Conservation (phyloP, 139 green algal genomes). For the Coelastrella sp. region DNA sequence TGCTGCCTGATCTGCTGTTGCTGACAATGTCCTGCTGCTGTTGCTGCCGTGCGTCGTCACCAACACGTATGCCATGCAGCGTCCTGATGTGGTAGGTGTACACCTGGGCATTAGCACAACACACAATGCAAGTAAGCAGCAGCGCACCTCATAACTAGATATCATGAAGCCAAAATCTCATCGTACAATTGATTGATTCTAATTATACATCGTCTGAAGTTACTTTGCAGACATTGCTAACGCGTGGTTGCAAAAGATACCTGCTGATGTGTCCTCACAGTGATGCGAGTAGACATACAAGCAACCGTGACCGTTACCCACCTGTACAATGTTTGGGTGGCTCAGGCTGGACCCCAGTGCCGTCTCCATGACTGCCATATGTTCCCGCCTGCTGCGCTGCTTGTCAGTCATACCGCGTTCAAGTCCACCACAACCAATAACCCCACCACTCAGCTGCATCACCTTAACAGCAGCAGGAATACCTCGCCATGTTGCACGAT, state of each 20-base stretch:
- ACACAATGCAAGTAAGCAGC: too few species aligned
- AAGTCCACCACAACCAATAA: not conserved
- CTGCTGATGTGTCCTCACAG: too few species aligned
- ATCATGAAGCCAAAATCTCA: too few species aligned
- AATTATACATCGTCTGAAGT: too few species aligned
- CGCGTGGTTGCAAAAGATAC: too few species aligned
- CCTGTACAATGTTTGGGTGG: constrained; percentile 41
- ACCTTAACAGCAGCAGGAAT: constrained; percentile 42
- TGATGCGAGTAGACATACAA: not conserved
- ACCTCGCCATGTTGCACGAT: constrained; percentile 37
- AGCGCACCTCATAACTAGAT: too few species aligned
- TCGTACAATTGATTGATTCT: too few species aligned
- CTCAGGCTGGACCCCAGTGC: constrained; percentile 21
- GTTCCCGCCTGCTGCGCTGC: constrained; percentile 30
- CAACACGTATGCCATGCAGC: not conserved
- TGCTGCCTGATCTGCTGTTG: not conserved
- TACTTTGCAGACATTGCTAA: too few species aligned
- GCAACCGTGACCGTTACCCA: not conserved
- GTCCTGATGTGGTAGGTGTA: constrained; percentile 25
- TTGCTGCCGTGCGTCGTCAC: not conserved
- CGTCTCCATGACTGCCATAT: constrained; percentile 45
- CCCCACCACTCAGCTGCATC: constrained; percentile 17
- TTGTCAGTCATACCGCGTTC: not conserved
- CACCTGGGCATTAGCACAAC: not conserved
- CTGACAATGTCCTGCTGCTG: not conserved